Conservation (phyloP, 768 basidiomycete species). For the Suillus lakei region DNA sequence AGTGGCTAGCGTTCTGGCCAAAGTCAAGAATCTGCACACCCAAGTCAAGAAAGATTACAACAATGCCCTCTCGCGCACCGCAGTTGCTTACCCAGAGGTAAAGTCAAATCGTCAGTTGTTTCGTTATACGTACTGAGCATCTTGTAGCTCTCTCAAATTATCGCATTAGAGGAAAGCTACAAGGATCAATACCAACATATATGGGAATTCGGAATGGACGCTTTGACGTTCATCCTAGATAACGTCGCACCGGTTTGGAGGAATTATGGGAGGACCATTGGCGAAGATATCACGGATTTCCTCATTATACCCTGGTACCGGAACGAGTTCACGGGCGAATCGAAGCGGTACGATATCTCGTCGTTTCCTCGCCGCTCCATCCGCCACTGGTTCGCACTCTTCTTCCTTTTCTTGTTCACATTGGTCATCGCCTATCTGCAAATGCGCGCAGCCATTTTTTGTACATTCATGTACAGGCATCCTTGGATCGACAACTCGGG, state of each 20-base stretch:
- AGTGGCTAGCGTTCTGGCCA: conserved; percentile 51
- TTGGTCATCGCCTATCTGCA: conserved; percentile 60
- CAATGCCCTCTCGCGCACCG: conserved; percentile 64
- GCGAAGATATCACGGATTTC: conserved; percentile 79
- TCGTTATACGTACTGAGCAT: background rate
- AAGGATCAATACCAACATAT: conserved; percentile 80
- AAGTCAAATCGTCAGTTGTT: conserved; percentile 15
- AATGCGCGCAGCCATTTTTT: conserved; percentile 59
- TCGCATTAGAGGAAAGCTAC: conserved; percentile 78
- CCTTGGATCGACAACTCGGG: conserved; percentile 62
- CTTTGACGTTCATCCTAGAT: conserved; percentile 74
- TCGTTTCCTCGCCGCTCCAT: conserved; percentile 64
- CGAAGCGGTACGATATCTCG: conserved; percentile 65
- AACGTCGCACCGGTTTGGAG: conserved; percentile 83
- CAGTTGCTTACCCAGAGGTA: conserved; percentile 82
- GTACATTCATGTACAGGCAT: conserved; percentile 56
- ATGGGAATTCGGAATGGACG: conserved; percentile 83
- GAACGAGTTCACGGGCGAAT: conserved; percentile 82
- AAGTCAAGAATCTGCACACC: conserved; percentile 59
- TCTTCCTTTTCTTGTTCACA: conserved; percentile 53
- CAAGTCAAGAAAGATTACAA: conserved; percentile 70
- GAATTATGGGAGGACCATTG: conserved; percentile 81
- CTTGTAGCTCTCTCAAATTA: conserved; percentile 66
- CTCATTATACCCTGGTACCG: conserved; percentile 83
- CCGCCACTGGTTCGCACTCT: conserved; percentile 70